Percentiles rank a stretch among this genome's conserved stretches.
These are phyloP conservation scores for Sphenostylis stenocarpa DNA, from an alignment of 306 rosid genomes.

Conservation along the genomic window DNA sequence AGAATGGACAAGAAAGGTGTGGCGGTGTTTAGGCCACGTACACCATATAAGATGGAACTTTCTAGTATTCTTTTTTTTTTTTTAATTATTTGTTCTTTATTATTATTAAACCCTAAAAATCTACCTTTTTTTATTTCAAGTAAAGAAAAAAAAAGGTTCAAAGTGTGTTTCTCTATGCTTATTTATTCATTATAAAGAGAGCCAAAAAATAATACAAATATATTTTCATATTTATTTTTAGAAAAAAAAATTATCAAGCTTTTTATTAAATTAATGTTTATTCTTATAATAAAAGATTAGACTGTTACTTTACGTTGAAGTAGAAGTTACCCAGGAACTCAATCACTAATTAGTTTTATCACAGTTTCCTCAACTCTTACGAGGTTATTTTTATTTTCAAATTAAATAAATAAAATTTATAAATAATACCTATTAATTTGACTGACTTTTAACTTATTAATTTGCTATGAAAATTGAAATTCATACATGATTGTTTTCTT, in stretches of 20 bases:
- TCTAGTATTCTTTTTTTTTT: neutral
- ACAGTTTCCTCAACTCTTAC: neutral
- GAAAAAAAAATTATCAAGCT: neutral
- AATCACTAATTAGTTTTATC: neutral
- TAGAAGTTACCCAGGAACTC: neutral
- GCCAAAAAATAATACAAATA: neutral
- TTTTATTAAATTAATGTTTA: neutral
- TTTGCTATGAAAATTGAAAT: neutral
- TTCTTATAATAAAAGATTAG: neutral
- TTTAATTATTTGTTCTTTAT: neutral
- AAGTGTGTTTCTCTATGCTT: neutral
- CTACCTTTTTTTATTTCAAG: neutral
- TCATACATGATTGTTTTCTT: neutral
- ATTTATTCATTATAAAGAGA: neutral
- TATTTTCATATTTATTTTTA: neutral
- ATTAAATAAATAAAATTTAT: neutral
- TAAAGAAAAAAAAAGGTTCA: neutral
- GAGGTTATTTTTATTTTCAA: neutral
- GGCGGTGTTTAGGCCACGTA: conserved; percentile 10
- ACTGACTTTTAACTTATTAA: too few relatives aligned
- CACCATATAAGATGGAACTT: neutral
- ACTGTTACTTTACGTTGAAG: neutral
- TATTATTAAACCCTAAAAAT: too few relatives aligned
- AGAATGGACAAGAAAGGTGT: neutral
- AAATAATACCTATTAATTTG: too few relatives aligned